Conservation (phyloP, 306 rosid species). For the Pyrus betulifolia region DNA sequence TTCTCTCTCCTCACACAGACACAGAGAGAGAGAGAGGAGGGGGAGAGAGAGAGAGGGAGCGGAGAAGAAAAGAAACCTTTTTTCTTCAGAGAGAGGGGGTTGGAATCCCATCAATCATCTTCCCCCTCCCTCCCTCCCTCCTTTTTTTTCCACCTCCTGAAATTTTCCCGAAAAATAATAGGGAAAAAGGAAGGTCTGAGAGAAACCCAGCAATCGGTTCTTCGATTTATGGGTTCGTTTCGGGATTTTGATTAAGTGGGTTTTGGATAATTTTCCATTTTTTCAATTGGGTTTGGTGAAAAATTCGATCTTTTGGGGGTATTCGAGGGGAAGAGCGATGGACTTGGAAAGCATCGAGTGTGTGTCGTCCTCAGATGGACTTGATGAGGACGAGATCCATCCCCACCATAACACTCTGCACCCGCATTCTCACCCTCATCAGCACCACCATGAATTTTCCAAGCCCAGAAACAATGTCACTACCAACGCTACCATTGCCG, state of each 20-base stretch:
- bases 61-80: constrained; percentile 54
- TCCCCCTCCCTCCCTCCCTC: constrained; percentile 14
- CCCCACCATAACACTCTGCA: constrained; percentile 36
- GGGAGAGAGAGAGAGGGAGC: constrained; percentile 2
- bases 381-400: constrained; percentile 94
- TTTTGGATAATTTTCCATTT: background rate
- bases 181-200: background rate
- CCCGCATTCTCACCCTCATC: constrained; percentile 43
- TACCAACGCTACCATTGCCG: constrained; percentile 28
- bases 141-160: constrained; percentile 14
- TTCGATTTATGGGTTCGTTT: background rate
- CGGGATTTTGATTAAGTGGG: background rate
- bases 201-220: background rate
- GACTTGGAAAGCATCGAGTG: constrained; percentile 88
- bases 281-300: background rate
- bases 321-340: constrained; percentile 25
- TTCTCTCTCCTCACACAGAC: constrained; percentile 10
- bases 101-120: constrained; percentile 23
- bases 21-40: too few relatives aligned
- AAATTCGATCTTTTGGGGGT: background rate
- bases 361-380: constrained; percentile 68
- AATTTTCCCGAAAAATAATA: constrained; percentile 1
- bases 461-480: constrained; percentile 60
- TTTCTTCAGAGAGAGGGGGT: constrained; percentile 26
- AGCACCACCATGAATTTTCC: constrained; percentile 61